These are phyloP conservation scores for Saturnispora kantuleensis DNA, from an alignment of 805 yeast genomes.

Conservation along the genomic window DNA sequence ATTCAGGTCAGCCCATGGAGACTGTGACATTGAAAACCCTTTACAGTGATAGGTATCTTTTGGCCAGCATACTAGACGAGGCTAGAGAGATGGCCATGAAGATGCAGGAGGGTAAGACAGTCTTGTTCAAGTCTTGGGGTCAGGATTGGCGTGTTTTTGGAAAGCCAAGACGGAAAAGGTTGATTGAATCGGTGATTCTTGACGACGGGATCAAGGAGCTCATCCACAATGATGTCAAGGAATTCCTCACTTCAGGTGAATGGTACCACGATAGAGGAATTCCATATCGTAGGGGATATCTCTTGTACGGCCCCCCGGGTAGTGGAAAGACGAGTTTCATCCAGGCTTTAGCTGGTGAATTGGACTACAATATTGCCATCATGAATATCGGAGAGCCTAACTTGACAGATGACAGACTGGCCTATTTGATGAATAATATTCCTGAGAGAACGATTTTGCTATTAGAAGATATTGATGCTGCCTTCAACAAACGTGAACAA, in stretches of 20 bases:
- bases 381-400: slow-evolving; percentile 84
- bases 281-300: slow-evolving; percentile 91
- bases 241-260: slow-evolving; percentile 66
- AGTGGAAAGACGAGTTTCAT: slow-evolving; percentile 93
- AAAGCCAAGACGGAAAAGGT: slow-evolving; percentile 80
- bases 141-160: slow-evolving; percentile 99
- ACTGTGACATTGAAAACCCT: slow-evolving; percentile 90
- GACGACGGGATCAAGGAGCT: slow-evolving; percentile 64
- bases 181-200: slow-evolving; percentile 75
- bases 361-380: slow-evolving; percentile 92
- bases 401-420: slow-evolving; percentile 86
- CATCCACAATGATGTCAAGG: slow-evolving; percentile 64
- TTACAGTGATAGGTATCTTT: slow-evolving; percentile 66
- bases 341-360: slow-evolving; percentile 92
- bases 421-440: slow-evolving; percentile 91
- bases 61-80: slow-evolving; percentile 58
- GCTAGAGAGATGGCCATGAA: slow-evolving; percentile 78
- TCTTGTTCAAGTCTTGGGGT: slow-evolving; percentile 89
- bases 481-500: slow-evolving; percentile 76
- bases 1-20: slow-evolving; percentile 91
- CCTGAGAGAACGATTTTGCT: slow-evolving; percentile 81
- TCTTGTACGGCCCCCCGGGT: slow-evolving; percentile 96
- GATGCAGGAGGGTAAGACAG: slow-evolving; percentile 87
- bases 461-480: slow-evolving; percentile 93
- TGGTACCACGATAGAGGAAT: slow-evolving; percentile 98